These are phyloP conservation scores for Strobilomyces confusus DNA, from an alignment of 768 basidiomycete species.

Conservation along the genomic window DNA sequence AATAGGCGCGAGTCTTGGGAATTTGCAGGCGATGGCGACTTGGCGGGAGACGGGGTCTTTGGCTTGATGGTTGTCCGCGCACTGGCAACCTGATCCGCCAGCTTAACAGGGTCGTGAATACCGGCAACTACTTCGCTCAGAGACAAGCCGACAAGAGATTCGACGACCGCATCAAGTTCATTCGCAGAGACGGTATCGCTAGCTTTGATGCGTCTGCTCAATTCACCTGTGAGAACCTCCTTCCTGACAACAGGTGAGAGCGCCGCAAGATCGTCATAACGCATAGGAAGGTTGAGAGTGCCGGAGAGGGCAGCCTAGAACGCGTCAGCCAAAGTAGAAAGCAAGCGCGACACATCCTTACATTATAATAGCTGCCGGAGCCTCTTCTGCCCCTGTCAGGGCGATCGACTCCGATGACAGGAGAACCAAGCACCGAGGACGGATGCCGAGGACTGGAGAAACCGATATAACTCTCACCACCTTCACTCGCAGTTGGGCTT, in stretches of 20 bases:
- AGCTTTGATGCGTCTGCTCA: slow-evolving; percentile 67
- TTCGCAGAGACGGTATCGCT: slow-evolving; percentile 48
- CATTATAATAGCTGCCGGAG: slow-evolving; percentile 85
- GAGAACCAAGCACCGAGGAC: slow-evolving; percentile 51
- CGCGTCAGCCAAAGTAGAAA: slow-evolving; percentile 1
- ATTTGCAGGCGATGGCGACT: slow-evolving; percentile 50
- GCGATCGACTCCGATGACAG: slow-evolving; percentile 50
- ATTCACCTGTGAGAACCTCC: slow-evolving; percentile 80
- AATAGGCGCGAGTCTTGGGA: slow-evolving; percentile 73
- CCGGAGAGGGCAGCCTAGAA: slow-evolving; percentile 75
- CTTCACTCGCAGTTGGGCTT: slow-evolving; percentile 79
- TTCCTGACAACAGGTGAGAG: slow-evolving; percentile 85
- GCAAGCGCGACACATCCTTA: slow-evolving; percentile 30
- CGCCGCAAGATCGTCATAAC: slow-evolving; percentile 78
- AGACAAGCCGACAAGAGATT: slow-evolving; percentile 64
- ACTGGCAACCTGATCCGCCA: slow-evolving; percentile 58
- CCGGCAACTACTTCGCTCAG: slow-evolving; percentile 74
- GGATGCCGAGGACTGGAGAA: slow-evolving; percentile 71
- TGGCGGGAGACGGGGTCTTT: slow-evolving; percentile 39
- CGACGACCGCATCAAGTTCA: slow-evolving; percentile 64
- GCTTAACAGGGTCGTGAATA: slow-evolving; percentile 64
- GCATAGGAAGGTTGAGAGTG: slow-evolving; percentile 77
- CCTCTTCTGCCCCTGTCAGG: slow-evolving; percentile 68
- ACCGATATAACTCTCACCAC: slow-evolving; percentile 67
- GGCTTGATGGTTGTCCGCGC: slow-evolving; percentile 36